phyloP scores from a whole-genome alignment of 768 basidiomycete genomes.

The Lentinula lateritia region DNA sequence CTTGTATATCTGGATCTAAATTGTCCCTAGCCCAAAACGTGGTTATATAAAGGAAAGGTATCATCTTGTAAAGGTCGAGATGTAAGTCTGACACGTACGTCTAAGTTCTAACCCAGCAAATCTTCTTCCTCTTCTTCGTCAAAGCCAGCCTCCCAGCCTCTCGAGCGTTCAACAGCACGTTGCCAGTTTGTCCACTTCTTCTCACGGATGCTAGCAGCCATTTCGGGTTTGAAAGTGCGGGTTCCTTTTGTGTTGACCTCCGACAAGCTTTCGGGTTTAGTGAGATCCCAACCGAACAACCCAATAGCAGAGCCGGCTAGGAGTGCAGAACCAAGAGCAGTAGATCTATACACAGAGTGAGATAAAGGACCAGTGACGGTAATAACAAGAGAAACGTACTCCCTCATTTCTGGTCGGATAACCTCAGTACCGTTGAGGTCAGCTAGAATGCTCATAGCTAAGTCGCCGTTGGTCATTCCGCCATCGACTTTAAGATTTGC shows the following conservation, averaged over 20 bases:
- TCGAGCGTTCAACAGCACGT: constrained; percentile 79
- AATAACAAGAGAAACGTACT: constrained; percentile 47
- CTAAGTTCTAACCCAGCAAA: background rate
- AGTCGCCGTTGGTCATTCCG: constrained; percentile 92
- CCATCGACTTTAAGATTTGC: constrained; percentile 93
- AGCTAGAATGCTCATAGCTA: constrained; percentile 81
- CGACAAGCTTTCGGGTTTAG: constrained; percentile 74
- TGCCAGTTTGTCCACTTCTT: constrained; percentile 81
- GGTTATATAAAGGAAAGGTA: background rate
- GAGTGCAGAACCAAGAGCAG: constrained; percentile 93
- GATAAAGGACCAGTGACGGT: background rate
- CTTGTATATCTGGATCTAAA: background rate
- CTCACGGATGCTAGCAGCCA: constrained; percentile 48
- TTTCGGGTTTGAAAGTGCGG: constrained; percentile 58
- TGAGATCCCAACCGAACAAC: constrained; percentile 90
- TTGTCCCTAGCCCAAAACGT: background rate
- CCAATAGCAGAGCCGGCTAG: constrained; percentile 85
- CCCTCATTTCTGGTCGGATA: constrained; percentile 92
- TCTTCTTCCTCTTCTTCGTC: constrained; percentile 1
- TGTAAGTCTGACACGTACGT: background rate
- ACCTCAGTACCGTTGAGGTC: constrained; percentile 91
- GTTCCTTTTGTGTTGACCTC: constrained; percentile 87
- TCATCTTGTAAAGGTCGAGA: background rate
- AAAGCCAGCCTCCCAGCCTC: constrained; percentile 57
- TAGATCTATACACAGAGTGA: constrained; percentile 55